These are phyloP conservation scores for Saccharomycopsis fodiens DNA, from an alignment of 805 yeast genomes.

Conservation along the genomic window DNA sequence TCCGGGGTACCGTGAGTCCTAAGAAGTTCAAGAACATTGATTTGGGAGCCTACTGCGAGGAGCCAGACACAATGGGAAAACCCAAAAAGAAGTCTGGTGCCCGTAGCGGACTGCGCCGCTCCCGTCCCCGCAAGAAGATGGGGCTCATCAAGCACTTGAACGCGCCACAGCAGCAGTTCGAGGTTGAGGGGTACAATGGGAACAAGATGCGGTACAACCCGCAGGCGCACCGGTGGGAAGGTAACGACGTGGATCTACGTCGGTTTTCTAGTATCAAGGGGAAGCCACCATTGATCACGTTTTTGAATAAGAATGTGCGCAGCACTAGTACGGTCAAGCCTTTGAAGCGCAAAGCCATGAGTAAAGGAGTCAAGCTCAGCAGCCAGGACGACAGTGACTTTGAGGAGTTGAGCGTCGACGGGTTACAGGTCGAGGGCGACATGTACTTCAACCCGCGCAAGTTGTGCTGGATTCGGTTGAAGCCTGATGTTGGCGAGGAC, in stretches of 20 bases:
- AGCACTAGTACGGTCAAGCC: slow-evolving; percentile 11
- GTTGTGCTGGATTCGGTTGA: slow-evolving; percentile 19
- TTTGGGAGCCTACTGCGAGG: slow-evolving; percentile 4
- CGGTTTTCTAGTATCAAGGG: slow-evolving; percentile 13
- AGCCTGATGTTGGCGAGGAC: slow-evolving; percentile 12
- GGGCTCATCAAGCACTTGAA: slow-evolving; percentile 17
- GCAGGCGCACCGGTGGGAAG: slow-evolving; percentile 19
- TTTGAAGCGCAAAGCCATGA: slow-evolving; percentile 1
- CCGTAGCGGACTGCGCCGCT: no score
- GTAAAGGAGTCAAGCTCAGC: slow-evolving; percentile 9
- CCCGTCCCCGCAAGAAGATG: slow-evolving; percentile 7
- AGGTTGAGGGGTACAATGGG: slow-evolving; percentile 18
- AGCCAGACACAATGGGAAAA: background rate
- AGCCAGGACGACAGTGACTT: slow-evolving; percentile 16
- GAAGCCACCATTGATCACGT: slow-evolving; percentile 17
- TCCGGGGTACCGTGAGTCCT: slow-evolving; percentile 3
- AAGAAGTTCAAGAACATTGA: slow-evolving; percentile 1
- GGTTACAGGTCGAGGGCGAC: slow-evolving; percentile 20
- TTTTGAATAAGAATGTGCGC: slow-evolving; percentile 8
- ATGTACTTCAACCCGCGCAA: slow-evolving; percentile 20
- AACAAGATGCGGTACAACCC: slow-evolving; percentile 20
- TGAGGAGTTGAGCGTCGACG: slow-evolving; percentile 18
- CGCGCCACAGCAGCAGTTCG: slow-evolving; percentile 6
- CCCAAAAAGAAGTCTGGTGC: background rate
- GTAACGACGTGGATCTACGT: slow-evolving; percentile 18